Percentiles rank a stretch among this genome's conserved stretches.
Evolutionary conservation across 2,329 filamentous ascomycete species (phyloP).

Genomic region (Talaromyces marneffei): DNA sequence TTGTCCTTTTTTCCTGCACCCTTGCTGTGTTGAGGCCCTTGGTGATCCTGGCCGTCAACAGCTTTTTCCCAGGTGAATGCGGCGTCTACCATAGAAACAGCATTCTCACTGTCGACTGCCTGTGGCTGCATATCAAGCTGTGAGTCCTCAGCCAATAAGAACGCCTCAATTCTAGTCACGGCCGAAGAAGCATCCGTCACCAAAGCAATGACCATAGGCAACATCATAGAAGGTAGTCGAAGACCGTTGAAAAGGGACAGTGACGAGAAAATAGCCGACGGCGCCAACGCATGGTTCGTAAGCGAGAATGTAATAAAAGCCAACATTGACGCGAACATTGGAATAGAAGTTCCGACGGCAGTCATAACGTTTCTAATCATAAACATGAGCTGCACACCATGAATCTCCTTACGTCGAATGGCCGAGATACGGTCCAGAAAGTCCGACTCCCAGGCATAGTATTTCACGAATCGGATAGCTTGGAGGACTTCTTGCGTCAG

Average conservation of each 20-base stretch:
- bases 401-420: constrained; percentile 69
- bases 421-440: constrained; percentile 69
- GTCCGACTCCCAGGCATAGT: constrained; percentile 85
- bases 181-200: constrained; percentile 81
- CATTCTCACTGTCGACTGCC: constrained; percentile 42
- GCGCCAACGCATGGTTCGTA: constrained; percentile 58
- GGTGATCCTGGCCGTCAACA: constrained; percentile 3
- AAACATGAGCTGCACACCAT: constrained; percentile 70
- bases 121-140: constrained; percentile 59
- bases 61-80: constrained; percentile 76
- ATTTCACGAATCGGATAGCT: constrained; percentile 88
- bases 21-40: constrained; percentile 6
- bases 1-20: constrained; percentile 7
- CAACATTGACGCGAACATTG: constrained; percentile 88
- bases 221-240: constrained; percentile 75
- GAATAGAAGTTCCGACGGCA: constrained; percentile 71
- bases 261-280: constrained; percentile 79
- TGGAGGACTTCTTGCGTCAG: constrained; percentile 86
- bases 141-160: constrained; percentile 73
- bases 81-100: constrained; percentile 63
- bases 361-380: constrained; percentile 77
- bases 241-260: constrained; percentile 85
- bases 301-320: constrained; percentile 71
- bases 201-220: constrained; percentile 80
- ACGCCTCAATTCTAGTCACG: constrained; percentile 74